Base-by-base conservation (phyloP, 169 alveolate genomes). In the Plasmodium berghei region DNA sequence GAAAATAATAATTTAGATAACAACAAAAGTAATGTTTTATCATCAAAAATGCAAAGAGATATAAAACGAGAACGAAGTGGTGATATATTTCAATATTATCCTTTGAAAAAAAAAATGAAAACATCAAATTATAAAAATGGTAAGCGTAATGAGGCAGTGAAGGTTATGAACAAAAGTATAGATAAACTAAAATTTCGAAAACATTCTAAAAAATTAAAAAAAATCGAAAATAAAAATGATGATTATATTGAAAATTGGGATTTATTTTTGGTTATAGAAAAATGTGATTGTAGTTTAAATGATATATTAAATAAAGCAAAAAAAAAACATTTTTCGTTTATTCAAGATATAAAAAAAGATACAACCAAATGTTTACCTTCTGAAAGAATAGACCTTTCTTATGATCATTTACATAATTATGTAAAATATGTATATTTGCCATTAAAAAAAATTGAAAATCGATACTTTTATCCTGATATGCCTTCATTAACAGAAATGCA, bases 401-500 rank as follows among this genome's bases (percentile, higher is more conserved):
- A 66, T 67, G 90, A 80, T n/a, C 90, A 80, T 70, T 45, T 80
- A 66, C 64, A 56, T 48, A 80, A 80, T 67, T 80, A 80, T 80
- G 83, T 80, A 6, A 64, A 80, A 46, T 80, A 80, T 80, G 80
- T 66, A 10, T 80, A 80, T 55, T 48, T 80, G 6, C 90, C 90
- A 12, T 26, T 66, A 48, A 80, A 67, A 66, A 80, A 80, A 67
- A 55, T 58, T 3, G 77, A 64, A 26, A 62, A 62, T 12, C 72
- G 73, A 6, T 66, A 16, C 3, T 64, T 67, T 58, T 80, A 80
- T n/a, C 90, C 90, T 14, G 90, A 80, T n/a, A 49, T 94, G 67
- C 96, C 96, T n/a, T 93, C 91, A 1, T 71, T 94, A 24, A 77
- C 86, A 16, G 96, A 94, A 71, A 92, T 72, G 48, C 75, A 90